Evolutionary conservation across 306 rosid species (phyloP), one percentile per base, ranked within the genome.

Genomic region (apple (Malus domestica)): DNA sequence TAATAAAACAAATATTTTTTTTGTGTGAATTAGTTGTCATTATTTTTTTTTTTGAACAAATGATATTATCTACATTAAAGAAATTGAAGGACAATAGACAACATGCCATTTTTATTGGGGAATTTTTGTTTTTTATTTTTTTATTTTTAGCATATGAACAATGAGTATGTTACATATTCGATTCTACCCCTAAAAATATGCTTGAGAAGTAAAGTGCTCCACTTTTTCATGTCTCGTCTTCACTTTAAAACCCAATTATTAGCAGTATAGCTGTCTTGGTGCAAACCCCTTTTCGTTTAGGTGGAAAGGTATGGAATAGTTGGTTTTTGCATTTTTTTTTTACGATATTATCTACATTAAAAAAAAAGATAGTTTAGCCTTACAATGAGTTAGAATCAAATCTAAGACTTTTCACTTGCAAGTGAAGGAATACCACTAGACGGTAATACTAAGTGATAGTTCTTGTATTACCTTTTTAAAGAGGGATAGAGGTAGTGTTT

Each of bases 151-250:
- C 58, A 46, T 45, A 19, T 79, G 46, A 23, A 35, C 4, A 18
- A n/a, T 13, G 38, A 12, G 20, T 61, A 25, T 6, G 40, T 73
- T 80, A 62, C 83, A 74, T 68, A 71, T 67, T 71, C 73, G 19
- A 49, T 67, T 71, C 70, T 6, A 49, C 70, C 67, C 73, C 83
- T 52, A 63, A 72, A 25, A 27, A 25, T 23, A 45, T 78, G 76
- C 75, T 76, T 79, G 83, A 70, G 5, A 72, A 78, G 38, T 20
- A 44, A 71, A 67, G 78, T 76, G 84, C 72, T 73, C 80, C 86
- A 27, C 4, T 38, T 33, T 22, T 7, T 25, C 14, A 25, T 19
- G 70, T n/a, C 58, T 32, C 52, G 32, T 61, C 63, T 60, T 78
- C 64, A 32, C 67, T 63, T 62, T 79, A 29, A 14, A 49, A 38